Percentiles rank a stretch among this genome's conserved stretches.
phyloP scores from a whole-genome alignment of 495 filamentous ascomycete genomes.

The Chaetomium cochliodes region DNA sequence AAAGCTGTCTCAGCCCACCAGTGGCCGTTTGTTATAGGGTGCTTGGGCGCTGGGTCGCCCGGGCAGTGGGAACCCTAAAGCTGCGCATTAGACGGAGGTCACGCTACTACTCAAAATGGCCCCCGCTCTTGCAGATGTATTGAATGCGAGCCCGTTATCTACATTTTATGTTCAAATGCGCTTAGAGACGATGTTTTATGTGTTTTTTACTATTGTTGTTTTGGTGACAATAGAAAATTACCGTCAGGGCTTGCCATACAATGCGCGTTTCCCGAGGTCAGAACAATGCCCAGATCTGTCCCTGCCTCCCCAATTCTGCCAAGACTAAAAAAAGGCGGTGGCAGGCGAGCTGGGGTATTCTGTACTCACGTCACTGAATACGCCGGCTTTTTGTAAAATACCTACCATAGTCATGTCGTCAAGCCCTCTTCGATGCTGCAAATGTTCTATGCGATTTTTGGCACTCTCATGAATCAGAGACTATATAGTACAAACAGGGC shows the following conservation, averaged over 20 bases:
- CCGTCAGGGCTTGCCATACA: neutral
- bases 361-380: too few species aligned
- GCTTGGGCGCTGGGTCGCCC: conserved; percentile 1
- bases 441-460: too few species aligned
- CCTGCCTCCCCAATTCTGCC: conserved; percentile 4
- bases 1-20: conserved; percentile 25
- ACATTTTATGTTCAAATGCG: neutral
- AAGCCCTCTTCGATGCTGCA: too few species aligned
- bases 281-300: too few species aligned
- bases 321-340: conserved; percentile 18
- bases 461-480: too few species aligned
- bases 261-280: neutral
- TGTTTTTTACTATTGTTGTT: neutral
- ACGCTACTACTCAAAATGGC: conserved; percentile 3
- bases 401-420: too few species aligned
- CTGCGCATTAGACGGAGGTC: conserved; percentile 5
- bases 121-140: conserved; percentile 9
- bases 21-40: conserved; percentile 16
- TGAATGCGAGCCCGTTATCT: neutral
- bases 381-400: too few species aligned
- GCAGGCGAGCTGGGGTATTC: neutral
- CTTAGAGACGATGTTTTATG: neutral
- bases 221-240: neutral
- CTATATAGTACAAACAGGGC: too few species aligned
- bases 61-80: conserved; percentile 14